Evolutionary conservation across 495 filamentous ascomycete species (phyloP), one percentile per base, ranked within the genome.

Genomic region (Penicillium coffeae): DNA sequence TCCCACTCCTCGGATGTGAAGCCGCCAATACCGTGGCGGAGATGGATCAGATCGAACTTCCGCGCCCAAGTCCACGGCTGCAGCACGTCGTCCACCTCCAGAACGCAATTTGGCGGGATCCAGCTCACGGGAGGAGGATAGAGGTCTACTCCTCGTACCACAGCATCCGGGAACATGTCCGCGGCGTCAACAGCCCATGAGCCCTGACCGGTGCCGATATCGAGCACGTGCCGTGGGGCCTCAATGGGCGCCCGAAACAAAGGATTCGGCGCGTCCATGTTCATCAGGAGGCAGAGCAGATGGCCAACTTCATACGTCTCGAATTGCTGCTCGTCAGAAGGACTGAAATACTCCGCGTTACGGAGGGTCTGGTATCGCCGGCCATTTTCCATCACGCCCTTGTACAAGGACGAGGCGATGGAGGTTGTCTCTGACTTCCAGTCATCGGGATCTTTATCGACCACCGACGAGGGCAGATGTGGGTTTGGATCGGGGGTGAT

Each of bases 91-190:
- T 69, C 67, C 1, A 70, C 58, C 25, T 62, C 53, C 8, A 70
- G 52, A 0, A 63, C 38, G 40, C 59, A 64, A 40, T 70, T 70
- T n/a, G 67, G 66, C 0, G 67, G 65, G 8, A 69, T 47, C 61
- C 60, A 63, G 4, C 12, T 45, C 1, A 63, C 38, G 6, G 58
- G 59, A 0, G 56, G 59, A 1, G 59, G 56, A 25, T 51, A 63
- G 3, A 62, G 43, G 30, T 62, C 59, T 2, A 62, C 55, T 15
- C 59, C 59, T 12, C 47, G 59, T 13, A 62, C 52, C 15, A 36
- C 53, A 1, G 30, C 33, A 10, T 44, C 33, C 6, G 48, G 48
- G 13, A 38, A 50, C 34, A 44, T 44, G 16, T 50, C 48, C 1
- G 48, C 48, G 18, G 44, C 48, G 21, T 50, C 48, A 35, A 45